A percentile compares a stretch with the other conserved stretches of the same genome.
Evolutionary conservation across 345 rosid genomes (phyloP).

Genomic region (Erysimum cheiranthoides): DNA sequence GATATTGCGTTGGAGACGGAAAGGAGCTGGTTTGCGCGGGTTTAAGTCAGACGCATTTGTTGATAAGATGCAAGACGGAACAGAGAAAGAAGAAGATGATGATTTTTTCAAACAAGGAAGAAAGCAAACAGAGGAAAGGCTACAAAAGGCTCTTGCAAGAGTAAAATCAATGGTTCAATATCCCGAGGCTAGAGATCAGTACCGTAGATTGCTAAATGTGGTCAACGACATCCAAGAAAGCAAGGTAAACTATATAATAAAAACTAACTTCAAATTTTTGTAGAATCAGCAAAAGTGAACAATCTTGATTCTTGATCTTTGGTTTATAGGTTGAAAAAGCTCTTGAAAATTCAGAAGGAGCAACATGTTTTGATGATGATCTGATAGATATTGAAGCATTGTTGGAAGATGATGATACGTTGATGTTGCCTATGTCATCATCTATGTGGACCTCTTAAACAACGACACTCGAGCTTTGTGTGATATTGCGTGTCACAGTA

Average conservation of each 20-base stretch:
- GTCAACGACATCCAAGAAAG: slow-evolving; percentile 75
- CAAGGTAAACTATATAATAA: slow-evolving; percentile 56
- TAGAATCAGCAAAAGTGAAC: neutral
- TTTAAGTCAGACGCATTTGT: slow-evolving; percentile 67
- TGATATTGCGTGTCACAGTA: neutral
- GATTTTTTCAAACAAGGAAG: slow-evolving; percentile 88
- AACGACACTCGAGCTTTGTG: slow-evolving; percentile 24
- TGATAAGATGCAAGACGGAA: slow-evolving; percentile 50
- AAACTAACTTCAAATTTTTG: neutral
- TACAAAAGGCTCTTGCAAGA: slow-evolving; percentile 79
- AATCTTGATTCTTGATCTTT: neutral
- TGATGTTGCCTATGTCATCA: slow-evolving; percentile 55
- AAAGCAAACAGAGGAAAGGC: slow-evolving; percentile 85
- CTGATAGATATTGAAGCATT: slow-evolving; percentile 61
- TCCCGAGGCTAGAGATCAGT: slow-evolving; percentile 94
- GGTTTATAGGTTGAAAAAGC: slow-evolving; percentile 48
- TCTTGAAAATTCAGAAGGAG: slow-evolving; percentile 48
- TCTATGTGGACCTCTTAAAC: slow-evolving; percentile 26
- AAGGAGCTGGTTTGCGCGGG: slow-evolving; percentile 89
- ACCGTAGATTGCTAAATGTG: slow-evolving; percentile 74
- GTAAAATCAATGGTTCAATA: slow-evolving; percentile 92
- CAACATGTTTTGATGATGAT: slow-evolving; percentile 56
- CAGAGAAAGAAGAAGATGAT: slow-evolving; percentile 71
- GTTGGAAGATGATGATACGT: slow-evolving; percentile 56
- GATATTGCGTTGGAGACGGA: slow-evolving; percentile 94